These are phyloP conservation scores for Rhynchospora tenuis DNA, from an alignment of 176 grass and related monocot species.

Conservation along the genomic window DNA sequence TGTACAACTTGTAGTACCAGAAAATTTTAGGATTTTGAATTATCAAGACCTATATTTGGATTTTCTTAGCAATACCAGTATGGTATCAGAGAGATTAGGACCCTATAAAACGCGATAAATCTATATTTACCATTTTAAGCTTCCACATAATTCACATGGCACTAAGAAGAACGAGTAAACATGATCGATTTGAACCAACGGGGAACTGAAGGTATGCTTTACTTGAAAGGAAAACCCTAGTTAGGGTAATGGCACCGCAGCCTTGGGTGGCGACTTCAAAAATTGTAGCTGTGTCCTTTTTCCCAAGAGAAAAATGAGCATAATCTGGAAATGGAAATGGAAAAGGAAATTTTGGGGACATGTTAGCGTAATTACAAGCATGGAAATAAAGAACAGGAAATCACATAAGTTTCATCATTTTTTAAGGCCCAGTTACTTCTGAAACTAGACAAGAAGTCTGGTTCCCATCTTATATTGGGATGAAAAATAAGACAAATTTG, in stretches of 20 bases:
- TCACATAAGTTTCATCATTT: neutral
- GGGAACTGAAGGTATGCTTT: neutral
- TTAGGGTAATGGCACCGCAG: neutral
- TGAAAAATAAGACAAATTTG: neutral
- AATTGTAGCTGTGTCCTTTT: slow-evolving; percentile 1
- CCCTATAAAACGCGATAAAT: neutral
- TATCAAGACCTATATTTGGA: neutral
- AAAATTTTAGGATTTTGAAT: neutral
- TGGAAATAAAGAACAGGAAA: neutral
- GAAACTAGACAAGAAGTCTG: neutral
- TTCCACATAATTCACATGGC: neutral
- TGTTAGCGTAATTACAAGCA: neutral
- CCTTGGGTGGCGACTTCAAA: neutral
- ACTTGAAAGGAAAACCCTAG: neutral
- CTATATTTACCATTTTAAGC: slow-evolving; percentile 18
- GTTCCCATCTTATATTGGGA: neutral
- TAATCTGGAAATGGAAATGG: neutral
- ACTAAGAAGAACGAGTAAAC: neutral
- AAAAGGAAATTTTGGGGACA: neutral
- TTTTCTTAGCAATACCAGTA: neutral
- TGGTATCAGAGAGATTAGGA: neutral
- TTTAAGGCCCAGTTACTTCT: neutral
- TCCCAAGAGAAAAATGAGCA: neutral
- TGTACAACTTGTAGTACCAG: neutral
- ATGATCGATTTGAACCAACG: neutral